These are phyloP conservation scores for Elsinoe arachidis DNA, from an alignment of 2,329 filamentous ascomycete species.

Conservation along the genomic window DNA sequence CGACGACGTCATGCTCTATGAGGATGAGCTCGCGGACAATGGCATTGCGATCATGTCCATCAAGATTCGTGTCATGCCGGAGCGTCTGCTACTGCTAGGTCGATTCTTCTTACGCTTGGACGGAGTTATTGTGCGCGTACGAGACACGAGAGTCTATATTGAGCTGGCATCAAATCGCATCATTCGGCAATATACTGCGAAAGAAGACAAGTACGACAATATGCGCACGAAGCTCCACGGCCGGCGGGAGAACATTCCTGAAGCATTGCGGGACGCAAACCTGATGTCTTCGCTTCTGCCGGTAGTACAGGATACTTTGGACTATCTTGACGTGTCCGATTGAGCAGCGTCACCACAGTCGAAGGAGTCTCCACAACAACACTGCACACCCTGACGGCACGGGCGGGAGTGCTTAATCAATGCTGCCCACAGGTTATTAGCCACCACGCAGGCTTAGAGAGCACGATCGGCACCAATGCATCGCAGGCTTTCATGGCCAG, in stretches of 20 bases:
- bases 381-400: no score
- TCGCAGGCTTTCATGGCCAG: no score
- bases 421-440: no score
- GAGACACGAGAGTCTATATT: constrained; percentile 85
- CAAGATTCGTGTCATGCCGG: constrained; percentile 89
- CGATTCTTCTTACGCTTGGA: constrained; percentile 91
- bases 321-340: constrained; percentile 37
- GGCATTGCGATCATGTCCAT: constrained; percentile 83
- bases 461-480: no score
- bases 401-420: no score
- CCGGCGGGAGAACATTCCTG: constrained; percentile 63
- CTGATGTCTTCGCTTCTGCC: constrained; percentile 60
- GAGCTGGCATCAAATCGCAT: constrained; percentile 75
- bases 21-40: constrained; percentile 96
- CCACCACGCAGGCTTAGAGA: no score
- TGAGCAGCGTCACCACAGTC: background rate
- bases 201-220: constrained; percentile 70
- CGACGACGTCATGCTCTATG: constrained; percentile 91
- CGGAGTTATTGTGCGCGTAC: constrained; percentile 74
- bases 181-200: constrained; percentile 81
- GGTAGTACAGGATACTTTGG: constrained; percentile 59
- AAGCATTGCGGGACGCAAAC: constrained; percentile 72
- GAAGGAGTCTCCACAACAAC: no score
- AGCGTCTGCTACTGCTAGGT: constrained; percentile 72
- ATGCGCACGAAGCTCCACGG: constrained; percentile 53